Conservation (phyloP, 2,329 filamentous ascomycete genomes). For the Cercospora sp. region DNA sequence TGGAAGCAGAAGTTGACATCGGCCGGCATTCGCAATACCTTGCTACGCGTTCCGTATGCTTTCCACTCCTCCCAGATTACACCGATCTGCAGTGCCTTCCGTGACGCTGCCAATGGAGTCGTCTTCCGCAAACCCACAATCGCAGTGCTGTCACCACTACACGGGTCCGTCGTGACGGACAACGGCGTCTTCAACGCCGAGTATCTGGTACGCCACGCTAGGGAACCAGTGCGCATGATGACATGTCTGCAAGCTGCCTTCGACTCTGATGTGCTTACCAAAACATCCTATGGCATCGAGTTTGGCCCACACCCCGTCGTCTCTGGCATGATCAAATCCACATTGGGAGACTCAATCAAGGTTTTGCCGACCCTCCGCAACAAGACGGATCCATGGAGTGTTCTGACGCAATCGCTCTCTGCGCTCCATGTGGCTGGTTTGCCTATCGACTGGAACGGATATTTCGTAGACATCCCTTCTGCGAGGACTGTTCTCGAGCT, state of each 20-base stretch:
- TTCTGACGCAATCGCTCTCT: constrained; percentile 50
- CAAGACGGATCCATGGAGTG: constrained; percentile 46
- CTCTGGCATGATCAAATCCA: constrained; percentile 19
- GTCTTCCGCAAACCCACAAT: no score
- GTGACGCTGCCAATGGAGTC: no score
- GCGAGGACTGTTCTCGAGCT: constrained; percentile 42
- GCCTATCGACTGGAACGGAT: no score
- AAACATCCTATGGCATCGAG: constrained; percentile 40
- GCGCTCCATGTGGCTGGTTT: constrained; percentile 53
- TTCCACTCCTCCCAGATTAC: background rate
- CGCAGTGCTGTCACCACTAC: no score
- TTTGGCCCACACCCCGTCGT: constrained; percentile 51
- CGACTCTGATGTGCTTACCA: background rate
- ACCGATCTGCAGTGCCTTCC: background rate
- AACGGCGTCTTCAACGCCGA: background rate
- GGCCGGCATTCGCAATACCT: background rate
- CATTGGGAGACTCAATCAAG: background rate
- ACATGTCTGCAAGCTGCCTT: background rate
- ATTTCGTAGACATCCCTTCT: constrained; percentile 44
- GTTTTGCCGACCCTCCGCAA: constrained; percentile 14
- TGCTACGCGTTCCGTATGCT: background rate
- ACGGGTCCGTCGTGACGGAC: no score
- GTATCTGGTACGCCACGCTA: background rate
- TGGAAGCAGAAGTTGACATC: background rate
- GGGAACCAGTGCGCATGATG: background rate